Percentiles rank a stretch among this genome's conserved stretches.
Conservation (phyloP, 2,329 filamentous ascomycete genomes). For the Fusarium napiforme region DNA sequence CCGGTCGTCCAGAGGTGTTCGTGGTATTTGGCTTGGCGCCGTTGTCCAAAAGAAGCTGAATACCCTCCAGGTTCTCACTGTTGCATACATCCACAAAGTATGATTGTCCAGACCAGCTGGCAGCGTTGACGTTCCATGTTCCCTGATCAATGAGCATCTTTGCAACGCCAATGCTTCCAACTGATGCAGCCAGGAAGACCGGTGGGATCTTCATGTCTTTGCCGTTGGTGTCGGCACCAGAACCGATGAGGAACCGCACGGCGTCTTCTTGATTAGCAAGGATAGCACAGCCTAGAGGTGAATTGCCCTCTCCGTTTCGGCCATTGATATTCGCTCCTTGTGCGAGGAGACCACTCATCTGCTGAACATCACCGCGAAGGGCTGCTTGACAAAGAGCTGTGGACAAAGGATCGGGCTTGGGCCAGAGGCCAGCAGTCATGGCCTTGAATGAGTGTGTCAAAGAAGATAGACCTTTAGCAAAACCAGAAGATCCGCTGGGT, state of each 20-base stretch:
- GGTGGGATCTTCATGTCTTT: slow-evolving; percentile 46
- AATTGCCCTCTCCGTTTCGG: slow-evolving; percentile 50
- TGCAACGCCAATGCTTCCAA: slow-evolving; percentile 45
- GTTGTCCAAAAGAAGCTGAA: slow-evolving; percentile 45
- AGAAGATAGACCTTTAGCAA: slow-evolving; percentile 44
- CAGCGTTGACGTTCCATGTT: slow-evolving; percentile 46
- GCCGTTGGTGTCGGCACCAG: slow-evolving; percentile 45
- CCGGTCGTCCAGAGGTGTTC: slow-evolving; percentile 40
- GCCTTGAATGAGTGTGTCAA: slow-evolving; percentile 51
- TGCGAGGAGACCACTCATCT: slow-evolving; percentile 48
- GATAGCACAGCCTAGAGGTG: slow-evolving; percentile 50
- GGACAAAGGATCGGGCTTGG: slow-evolving; percentile 53
- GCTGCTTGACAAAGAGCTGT: slow-evolving; percentile 52
- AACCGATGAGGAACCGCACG: slow-evolving; percentile 47
- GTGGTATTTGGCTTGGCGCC: slow-evolving; percentile 47
- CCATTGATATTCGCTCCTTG: slow-evolving; percentile 53
- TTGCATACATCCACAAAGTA: slow-evolving; percentile 48
- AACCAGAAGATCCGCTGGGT: slow-evolving; percentile 15
- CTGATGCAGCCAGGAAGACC: slow-evolving; percentile 49
- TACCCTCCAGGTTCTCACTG: slow-evolving; percentile 41
- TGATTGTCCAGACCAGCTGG: slow-evolving; percentile 44
- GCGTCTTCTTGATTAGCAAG: slow-evolving; percentile 47
- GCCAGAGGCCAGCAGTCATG: slow-evolving; percentile 46
- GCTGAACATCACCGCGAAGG: slow-evolving; percentile 47
- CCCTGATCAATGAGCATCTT: slow-evolving; percentile 46